Evolutionary conservation across 495 filamentous ascomycete species (phyloP), one percentile per base, ranked within the genome.

Genomic region (Cryomyces minteri): DNA sequence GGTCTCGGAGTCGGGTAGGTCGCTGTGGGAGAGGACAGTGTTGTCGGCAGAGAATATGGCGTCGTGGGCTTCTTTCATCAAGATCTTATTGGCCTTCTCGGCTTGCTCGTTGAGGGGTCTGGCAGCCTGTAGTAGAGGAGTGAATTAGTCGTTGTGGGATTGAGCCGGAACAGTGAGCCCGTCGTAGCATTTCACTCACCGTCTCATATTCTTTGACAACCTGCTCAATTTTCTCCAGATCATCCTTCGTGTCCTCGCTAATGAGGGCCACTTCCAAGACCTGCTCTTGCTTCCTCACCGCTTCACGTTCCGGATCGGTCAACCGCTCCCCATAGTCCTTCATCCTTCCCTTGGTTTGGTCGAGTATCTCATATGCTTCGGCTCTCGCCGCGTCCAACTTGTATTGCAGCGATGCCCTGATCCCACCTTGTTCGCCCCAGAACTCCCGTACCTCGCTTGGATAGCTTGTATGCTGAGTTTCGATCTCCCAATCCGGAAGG

Each of bases 401-500:
- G 6, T 29, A 43, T 32, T 48, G 39, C 40, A 39, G 31, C 1
- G 33, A 44, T 36, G 51, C 51, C 51, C 50, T 43, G 37, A 46
- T 42, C 14, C 32, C 42, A 9, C 52, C 14, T 43, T 53, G 39
- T 41, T 59, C 56, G 25, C 30, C 42, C 62, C 62, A 66, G 45
- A 62, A 64, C 12, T 59, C 58, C 31, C 40, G 39, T 30, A 57
- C 58, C 51, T 66, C 63, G 30, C 49, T 46, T 32, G 57, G 51
- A 47, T 64, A 63, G 9, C 48, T 55, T 4, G 61, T 64, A 25
- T 59, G 48, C 30, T 56, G 50, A 32, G 57, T 37, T 7, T 60
- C 56, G 34, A 63, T 49, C 49, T 65, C 61, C 63, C 63, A 66
- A 32, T 63, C 60, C 29, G 56, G 52, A 43, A 53, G 43, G 56